These are phyloP conservation scores for Penicillium chermesinum DNA, from an alignment of 495 filamentous ascomycete genomes.

Conservation along the genomic window DNA sequence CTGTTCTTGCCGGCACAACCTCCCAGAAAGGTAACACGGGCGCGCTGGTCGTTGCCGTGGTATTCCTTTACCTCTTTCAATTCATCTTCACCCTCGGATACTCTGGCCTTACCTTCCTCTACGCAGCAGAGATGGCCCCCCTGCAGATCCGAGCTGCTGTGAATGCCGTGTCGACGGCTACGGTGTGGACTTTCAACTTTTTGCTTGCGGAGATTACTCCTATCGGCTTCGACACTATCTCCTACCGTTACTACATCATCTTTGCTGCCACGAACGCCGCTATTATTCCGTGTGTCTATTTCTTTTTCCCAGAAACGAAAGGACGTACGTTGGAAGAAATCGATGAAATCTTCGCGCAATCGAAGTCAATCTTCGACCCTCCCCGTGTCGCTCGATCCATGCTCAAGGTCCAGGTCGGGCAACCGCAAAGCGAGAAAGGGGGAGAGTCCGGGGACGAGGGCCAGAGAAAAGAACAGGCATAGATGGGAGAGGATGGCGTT, in stretches of 20 bases:
- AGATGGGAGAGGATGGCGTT: too few relatives aligned
- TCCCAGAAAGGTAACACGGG: slow-evolving; percentile 25
- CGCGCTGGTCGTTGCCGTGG: slow-evolving; percentile 36
- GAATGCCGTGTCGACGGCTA: slow-evolving; percentile 58
- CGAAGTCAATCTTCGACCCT: slow-evolving; percentile 15
- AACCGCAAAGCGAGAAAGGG: slow-evolving; percentile 1
- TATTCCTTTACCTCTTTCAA: slow-evolving; percentile 37
- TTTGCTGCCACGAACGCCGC: slow-evolving; percentile 38
- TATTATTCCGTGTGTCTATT: slow-evolving; percentile 8
- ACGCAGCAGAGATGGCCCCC: slow-evolving; percentile 61
- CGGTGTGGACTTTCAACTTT: slow-evolving; percentile 60
- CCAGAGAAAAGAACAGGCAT: not conserved
- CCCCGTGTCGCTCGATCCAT: slow-evolving; percentile 3
- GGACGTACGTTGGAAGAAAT: slow-evolving; percentile 41
- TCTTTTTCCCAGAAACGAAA: slow-evolving; percentile 39
- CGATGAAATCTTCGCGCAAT: slow-evolving; percentile 32
- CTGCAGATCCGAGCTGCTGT: slow-evolving; percentile 62
- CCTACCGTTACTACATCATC: slow-evolving; percentile 43
- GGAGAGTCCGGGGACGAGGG: slow-evolving; percentile 1
- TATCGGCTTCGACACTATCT: slow-evolving; percentile 39
- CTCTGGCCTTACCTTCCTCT: slow-evolving; percentile 64
- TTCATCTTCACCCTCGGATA: slow-evolving; percentile 51
- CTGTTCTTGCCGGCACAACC: slow-evolving; percentile 44
- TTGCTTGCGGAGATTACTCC: slow-evolving; percentile 42
- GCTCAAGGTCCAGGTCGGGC: slow-evolving; percentile 2